These are phyloP conservation scores for sunflower (Helianthus annuus) DNA, from an alignment of 129 eudicot genomes.

Conservation along the genomic window HanXRQr2.0-SUNRISE NC_035447.2:2469869-2470368, in stretches of 20 bases:
- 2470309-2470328: conserved; percentile 91
- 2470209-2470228: conserved; percentile 94
- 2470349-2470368: background rate
- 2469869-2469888: conserved; percentile 86
- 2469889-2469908: conserved; percentile 71
- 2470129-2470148: background rate
- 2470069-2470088: conserved; percentile 64
- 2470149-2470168: conserved; percentile 91
- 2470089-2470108: background rate
- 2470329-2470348: conserved; percentile 37
- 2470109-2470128: background rate
- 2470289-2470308: conserved; percentile 89
- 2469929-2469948: conserved; percentile 35
- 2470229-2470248: conserved; percentile 79
- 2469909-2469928: conserved; percentile 72
- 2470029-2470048: conserved; percentile 74
- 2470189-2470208: conserved; percentile 92
- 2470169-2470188: conserved; percentile 82
- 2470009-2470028: conserved; percentile 76
- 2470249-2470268: conserved; percentile 76
- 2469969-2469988: conserved; percentile 60
- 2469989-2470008: conserved; percentile 78
- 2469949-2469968: conserved; percentile 56
- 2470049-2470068: conserved; percentile 63
- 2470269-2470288: conserved; percentile 75